Percentiles rank a stretch among this genome's conserved stretches.
Evolutionary conservation across 352 stramenopile genomes (phyloP).

Genomic region (Phytopythium aichiense): DNA sequence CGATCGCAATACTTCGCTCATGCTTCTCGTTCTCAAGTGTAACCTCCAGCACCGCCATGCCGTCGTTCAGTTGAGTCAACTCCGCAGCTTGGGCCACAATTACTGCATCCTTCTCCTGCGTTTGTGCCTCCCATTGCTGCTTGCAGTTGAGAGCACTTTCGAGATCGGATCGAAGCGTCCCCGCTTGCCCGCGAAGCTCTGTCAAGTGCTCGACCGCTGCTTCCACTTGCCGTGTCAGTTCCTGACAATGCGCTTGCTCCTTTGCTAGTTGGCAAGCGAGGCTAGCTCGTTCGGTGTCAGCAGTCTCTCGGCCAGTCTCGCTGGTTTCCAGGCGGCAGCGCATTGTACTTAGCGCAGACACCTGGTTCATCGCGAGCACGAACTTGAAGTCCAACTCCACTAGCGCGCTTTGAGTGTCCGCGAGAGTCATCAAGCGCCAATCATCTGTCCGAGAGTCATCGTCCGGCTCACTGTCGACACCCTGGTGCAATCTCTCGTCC

Average conservation of each 20-base stretch:
- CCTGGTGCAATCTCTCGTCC: conserved; percentile 3
- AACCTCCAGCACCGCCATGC: neutral
- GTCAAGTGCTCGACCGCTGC: neutral
- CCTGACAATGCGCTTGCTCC: neutral
- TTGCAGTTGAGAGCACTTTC: conserved; percentile 2
- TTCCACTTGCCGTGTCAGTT: conserved; percentile 2
- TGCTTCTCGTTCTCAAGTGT: neutral
- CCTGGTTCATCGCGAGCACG: neutral
- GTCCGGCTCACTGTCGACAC: neutral
- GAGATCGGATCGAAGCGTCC: neutral
- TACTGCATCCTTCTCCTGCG: neutral
- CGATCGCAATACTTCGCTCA: neutral
- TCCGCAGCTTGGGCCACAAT: neutral
- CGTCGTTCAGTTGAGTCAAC: neutral
- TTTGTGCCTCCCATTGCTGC: neutral
- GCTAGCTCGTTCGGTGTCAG: neutral
- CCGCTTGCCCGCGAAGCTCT: neutral
- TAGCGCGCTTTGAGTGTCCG: neutral
- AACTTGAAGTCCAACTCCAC: neutral
- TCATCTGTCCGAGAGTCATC: neutral
- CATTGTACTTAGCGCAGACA: neutral
- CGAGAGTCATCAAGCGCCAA: neutral
- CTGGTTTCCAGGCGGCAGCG: neutral
- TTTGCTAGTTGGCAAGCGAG: neutral
- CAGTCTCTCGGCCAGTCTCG: neutral